These are phyloP conservation scores for Papilionanthe hybrid DNA, from an alignment of 116 monocot genomes.

Conservation along the genomic window DNA sequence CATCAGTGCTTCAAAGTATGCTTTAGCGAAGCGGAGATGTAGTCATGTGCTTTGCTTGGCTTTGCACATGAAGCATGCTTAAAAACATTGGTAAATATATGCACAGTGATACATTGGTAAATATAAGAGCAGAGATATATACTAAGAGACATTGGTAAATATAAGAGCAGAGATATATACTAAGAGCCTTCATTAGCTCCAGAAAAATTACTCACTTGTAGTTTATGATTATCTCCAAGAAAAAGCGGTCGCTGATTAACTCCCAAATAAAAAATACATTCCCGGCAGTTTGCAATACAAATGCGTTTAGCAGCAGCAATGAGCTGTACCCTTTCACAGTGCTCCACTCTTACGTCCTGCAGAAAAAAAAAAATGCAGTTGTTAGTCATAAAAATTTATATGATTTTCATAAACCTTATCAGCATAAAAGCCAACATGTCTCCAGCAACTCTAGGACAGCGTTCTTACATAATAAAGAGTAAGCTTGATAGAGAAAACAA, in stretches of 20 bases:
- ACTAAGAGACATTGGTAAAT: too few relatives aligned
- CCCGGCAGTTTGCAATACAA: slow-evolving; percentile 89
- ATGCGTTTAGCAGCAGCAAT: slow-evolving; percentile 75
- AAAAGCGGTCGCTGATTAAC: slow-evolving; percentile 86
- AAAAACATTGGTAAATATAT: too few relatives aligned
- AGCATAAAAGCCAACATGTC: neutral
- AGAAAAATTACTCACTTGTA: slow-evolving; percentile 44
- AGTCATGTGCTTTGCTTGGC: too few relatives aligned
- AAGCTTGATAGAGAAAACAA: neutral
- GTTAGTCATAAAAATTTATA: neutral
- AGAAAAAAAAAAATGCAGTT: slow-evolving; percentile 1
- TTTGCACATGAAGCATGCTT: too few relatives aligned
- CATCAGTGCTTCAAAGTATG: too few relatives aligned
- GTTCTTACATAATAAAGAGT: neutral
- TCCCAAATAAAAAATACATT: slow-evolving; percentile 84
- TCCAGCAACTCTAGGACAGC: neutral
- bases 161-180: neutral
- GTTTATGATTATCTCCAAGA: slow-evolving; percentile 93
- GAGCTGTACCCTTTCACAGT: slow-evolving; percentile 94
- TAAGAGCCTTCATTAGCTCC: neutral
- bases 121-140: neutral
- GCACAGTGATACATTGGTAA: neutral
- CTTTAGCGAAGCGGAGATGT: too few relatives aligned
- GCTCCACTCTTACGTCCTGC: slow-evolving; percentile 89
- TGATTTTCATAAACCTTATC: neutral